phyloP scores from a whole-genome alignment of 2,329 filamentous ascomycete species.

The Dissoconium aciculare region DNA sequence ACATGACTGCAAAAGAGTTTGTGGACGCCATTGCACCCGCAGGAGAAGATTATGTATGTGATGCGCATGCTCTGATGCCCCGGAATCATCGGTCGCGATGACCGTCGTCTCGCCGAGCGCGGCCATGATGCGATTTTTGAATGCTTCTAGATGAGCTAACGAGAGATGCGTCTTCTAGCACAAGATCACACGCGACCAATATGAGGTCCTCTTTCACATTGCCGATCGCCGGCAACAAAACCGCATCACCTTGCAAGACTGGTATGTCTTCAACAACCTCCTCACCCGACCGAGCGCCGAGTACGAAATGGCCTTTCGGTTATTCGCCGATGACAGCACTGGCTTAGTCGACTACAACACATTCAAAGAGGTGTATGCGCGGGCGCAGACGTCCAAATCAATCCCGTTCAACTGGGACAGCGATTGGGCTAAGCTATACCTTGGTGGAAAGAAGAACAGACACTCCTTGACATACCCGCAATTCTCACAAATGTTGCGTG shows the following conservation, averaged over 20 bases:
- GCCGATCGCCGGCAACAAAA: slow-evolving; percentile 67
- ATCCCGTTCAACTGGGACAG: slow-evolving; percentile 96
- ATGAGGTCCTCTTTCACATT: slow-evolving; percentile 80
- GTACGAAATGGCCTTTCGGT: slow-evolving; percentile 94
- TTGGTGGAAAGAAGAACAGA: slow-evolving; percentile 71
- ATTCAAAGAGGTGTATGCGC: slow-evolving; percentile 70
- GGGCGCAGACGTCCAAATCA: slow-evolving; percentile 70
- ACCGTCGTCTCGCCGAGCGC: background rate
- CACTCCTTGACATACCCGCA: slow-evolving; percentile 90
- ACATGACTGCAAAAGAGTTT: slow-evolving; percentile 75
- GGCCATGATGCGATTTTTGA: background rate
- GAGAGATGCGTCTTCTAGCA: slow-evolving; percentile 43
- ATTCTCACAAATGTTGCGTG: slow-evolving; percentile 95
- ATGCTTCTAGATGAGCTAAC: background rate
- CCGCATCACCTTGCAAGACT: slow-evolving; percentile 66
- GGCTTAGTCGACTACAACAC: slow-evolving; percentile 81
- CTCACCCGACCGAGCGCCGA: slow-evolving; percentile 89
- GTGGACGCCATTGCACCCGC: slow-evolving; percentile 76
- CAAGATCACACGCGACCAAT: slow-evolving; percentile 95
- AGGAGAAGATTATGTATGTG: slow-evolving; percentile 74
- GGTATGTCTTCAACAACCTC: slow-evolving; percentile 86
- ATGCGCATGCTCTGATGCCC: slow-evolving; percentile 8
- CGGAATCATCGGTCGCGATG: background rate
- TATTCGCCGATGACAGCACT: slow-evolving; percentile 76
- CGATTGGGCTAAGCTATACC: slow-evolving; percentile 90